Conservation (phyloP, 108 stramenopile species). For the Discostella pseudostelligera region DNA sequence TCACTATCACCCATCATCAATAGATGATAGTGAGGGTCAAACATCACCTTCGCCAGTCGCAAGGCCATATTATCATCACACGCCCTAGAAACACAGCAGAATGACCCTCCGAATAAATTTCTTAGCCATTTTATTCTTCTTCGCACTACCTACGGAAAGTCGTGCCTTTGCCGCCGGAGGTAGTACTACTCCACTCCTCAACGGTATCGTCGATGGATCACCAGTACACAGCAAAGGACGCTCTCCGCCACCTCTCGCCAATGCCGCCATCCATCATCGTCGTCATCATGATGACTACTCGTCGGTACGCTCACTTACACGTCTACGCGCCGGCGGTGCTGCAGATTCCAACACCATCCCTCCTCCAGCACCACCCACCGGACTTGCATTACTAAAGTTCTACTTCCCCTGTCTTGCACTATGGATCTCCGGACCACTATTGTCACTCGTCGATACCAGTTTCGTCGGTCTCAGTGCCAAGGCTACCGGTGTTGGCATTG, state of each 20-base stretch:
- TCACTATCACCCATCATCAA: too few relatives aligned
- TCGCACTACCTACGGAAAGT: conserved; percentile 11
- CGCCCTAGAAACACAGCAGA: background rate
- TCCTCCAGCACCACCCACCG: conserved; percentile 59
- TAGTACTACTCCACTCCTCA: too few relatives aligned
- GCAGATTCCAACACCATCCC: conserved; percentile 1
- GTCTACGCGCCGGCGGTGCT: conserved; percentile 1
- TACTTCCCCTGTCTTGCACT: conserved; percentile 78
- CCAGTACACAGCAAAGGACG: background rate
- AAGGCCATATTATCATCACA: too few relatives aligned
- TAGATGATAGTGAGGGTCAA: too few relatives aligned
- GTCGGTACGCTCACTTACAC: background rate
- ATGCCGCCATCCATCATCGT: background rate
- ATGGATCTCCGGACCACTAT: conserved; percentile 81
- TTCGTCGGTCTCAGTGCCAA: conserved; percentile 77
- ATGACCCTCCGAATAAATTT: background rate
- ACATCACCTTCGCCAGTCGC: too few relatives aligned
- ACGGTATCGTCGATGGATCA: background rate
- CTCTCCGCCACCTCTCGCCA: background rate
- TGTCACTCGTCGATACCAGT: conserved; percentile 80
- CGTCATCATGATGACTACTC: background rate
- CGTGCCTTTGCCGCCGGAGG: conserved; percentile 13
- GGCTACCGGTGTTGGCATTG: conserved; percentile 42
- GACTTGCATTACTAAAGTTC: conserved; percentile 59
- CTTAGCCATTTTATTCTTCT: background rate